Base-by-base conservation (phyloP, 2,329 filamentous ascomycete species). In the Venturiaceae sp. region DNA sequence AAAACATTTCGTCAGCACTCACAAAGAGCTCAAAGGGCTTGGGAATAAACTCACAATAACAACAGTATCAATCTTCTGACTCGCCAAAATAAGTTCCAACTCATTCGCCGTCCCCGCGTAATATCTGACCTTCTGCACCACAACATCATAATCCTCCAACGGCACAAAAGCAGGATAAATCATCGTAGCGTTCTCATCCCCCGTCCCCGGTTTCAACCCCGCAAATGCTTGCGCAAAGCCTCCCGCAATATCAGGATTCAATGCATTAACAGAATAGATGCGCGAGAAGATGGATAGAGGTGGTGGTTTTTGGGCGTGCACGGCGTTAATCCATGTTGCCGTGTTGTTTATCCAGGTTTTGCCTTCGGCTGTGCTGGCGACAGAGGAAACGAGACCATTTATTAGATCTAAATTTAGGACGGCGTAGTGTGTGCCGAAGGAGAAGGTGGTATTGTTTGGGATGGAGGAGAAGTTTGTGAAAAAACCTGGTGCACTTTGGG, bases 351-450 rank as follows among this genome's bases (percentile, higher is more conserved):
- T 71, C 59, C 72, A 71, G 2, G 62, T 36, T 33, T 66, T 28
- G 32, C 73, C 73, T 30, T 70, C 65, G 1, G 67, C 23, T 0
- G 71, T 71, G 32, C 67, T 60, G 41, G 68, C 64, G 52, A 75
- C 61, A 13, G 63, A 60, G 55, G 68, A 61, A 33, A 76, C 69
- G 5, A 77, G 67, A 47, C 65, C 64, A 26, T 68, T 66, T 66
- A 74, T 75, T 13, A 72, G 63, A 62, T 77, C 74, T n/a, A 76
- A 66, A 61, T 77, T 75, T 44, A 76, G 71, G 58, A 75, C 44
- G 7, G 44, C 44, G 44, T 47, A 47, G 44, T 47, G 23, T 30
- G 28, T 23, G 11, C 44, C 72, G 62, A 74, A 73, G 34, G 63
- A 60, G 34, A 69, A 58, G 50, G 59, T 63, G 28, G 50, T 53